Evolutionary conservation across 2,329 filamentous ascomycete genomes (phyloP).

Genomic region (Cadophora gregata): DNA sequence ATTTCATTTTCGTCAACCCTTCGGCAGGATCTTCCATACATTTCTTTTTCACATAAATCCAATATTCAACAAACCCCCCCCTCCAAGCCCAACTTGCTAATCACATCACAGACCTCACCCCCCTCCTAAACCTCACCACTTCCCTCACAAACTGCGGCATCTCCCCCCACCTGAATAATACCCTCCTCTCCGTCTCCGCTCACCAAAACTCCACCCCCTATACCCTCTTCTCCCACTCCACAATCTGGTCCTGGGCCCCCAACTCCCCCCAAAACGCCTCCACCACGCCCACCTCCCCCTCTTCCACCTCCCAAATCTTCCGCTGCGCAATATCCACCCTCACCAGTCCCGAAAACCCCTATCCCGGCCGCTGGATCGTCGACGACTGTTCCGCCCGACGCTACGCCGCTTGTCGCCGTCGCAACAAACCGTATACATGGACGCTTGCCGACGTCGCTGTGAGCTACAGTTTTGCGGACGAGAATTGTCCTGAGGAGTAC

Average conservation of each 20-base stretch:
- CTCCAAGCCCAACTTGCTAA: background rate
- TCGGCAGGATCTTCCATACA: too few relatives aligned
- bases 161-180: conserved; percentile 62
- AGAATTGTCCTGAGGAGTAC: conserved; percentile 55
- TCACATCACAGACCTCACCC: conserved; percentile 34
- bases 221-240: conserved; percentile 52
- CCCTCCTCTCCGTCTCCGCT: conserved; percentile 58
- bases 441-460: conserved; percentile 51
- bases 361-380: conserved; percentile 60
- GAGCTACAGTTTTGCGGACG: conserved; percentile 51
- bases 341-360: background rate
- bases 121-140: conserved; percentile 45
- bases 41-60: background rate
- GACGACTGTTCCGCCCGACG: conserved; percentile 58
- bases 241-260: conserved; percentile 65
- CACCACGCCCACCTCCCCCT: conserved; percentile 32
- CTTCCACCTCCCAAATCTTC: conserved; percentile 44
- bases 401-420: conserved; percentile 62
- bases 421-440: conserved; percentile 62
- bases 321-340: conserved; percentile 57
- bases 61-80: background rate
- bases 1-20: background rate
- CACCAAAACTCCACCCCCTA: conserved; percentile 55
- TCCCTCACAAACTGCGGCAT: conserved; percentile 62
- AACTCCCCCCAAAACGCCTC: conserved; percentile 59